Percentiles rank a stretch among this genome's conserved stretches.
Conservation (phyloP, 495 filamentous ascomycete genomes). For the Podospora anserina region DNA sequence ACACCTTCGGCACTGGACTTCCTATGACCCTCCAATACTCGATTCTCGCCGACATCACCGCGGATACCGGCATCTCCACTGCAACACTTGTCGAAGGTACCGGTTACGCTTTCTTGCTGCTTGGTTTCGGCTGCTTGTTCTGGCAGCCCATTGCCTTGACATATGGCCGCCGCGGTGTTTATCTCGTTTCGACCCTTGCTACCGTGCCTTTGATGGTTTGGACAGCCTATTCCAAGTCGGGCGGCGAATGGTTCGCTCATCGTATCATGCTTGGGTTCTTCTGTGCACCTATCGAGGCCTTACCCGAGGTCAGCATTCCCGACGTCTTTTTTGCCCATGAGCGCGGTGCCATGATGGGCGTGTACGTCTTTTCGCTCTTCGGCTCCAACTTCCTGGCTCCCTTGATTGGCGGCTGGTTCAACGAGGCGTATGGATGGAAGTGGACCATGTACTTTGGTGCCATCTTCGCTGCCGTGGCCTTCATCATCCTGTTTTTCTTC, state of each 20-base stretch:
- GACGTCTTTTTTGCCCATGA: conserved; percentile 63
- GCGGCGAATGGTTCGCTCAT: conserved; percentile 58
- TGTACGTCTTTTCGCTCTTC: conserved; percentile 53
- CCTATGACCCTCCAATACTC: conserved; percentile 31
- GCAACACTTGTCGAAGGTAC: conserved; percentile 31
- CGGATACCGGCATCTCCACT: conserved; percentile 36
- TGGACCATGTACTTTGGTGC: conserved; percentile 58
- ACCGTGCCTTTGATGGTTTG: conserved; percentile 39
- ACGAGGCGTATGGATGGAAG: conserved; percentile 57
- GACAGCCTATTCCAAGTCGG: conserved; percentile 44
- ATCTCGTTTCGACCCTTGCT: conserved; percentile 29
- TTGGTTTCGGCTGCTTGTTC: conserved; percentile 38
- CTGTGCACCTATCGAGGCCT: conserved; percentile 44
- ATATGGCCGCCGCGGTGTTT: conserved; percentile 35
- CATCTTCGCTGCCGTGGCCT: conserved; percentile 57
- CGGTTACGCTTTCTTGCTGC: conserved; percentile 37
- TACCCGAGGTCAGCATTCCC: conserved; percentile 58
- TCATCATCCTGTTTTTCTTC: conserved; percentile 38
- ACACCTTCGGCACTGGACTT: conserved; percentile 27
- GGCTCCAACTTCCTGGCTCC: conserved; percentile 61
- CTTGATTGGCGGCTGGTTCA: conserved; percentile 59
- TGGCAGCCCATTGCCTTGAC: conserved; percentile 35
- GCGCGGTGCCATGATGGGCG: conserved; percentile 47
- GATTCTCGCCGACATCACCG: conserved; percentile 29
- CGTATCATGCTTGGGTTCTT: conserved; percentile 57